A percentile compares a stretch with the other conserved stretches of the same genome.
Evolutionary conservation across 2,329 filamentous ascomycete species (phyloP).

Genomic region (Bipolaris bicolor): DNA sequence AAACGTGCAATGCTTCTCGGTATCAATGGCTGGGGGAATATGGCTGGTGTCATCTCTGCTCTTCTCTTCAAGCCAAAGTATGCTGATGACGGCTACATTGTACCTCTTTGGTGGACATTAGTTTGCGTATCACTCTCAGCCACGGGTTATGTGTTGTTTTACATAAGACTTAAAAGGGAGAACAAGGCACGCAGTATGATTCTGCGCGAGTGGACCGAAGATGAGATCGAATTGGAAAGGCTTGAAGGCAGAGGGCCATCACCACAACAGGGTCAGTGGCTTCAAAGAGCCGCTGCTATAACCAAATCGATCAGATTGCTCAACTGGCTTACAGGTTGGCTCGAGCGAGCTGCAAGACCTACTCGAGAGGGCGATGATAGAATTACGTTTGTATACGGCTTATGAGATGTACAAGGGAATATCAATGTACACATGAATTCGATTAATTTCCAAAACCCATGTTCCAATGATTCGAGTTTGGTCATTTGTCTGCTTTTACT

Average conservation of each 20-base stretch:
- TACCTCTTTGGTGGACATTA: constrained; percentile 53
- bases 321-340: constrained; percentile 30
- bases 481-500: background rate
- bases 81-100: constrained; percentile 47
- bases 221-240: constrained; percentile 47
- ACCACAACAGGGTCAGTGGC: constrained; percentile 35
- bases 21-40: constrained; percentile 62
- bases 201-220: constrained; percentile 48
- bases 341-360: constrained; percentile 44
- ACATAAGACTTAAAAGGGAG: constrained; percentile 45
- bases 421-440: background rate
- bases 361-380: constrained; percentile 54
- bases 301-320: constrained; percentile 23
- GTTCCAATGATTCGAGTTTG: background rate
- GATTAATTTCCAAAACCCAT: too few species aligned
- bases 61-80: constrained; percentile 54
- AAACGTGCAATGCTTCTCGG: constrained; percentile 61
- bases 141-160: constrained; percentile 51
- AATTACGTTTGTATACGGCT: constrained; percentile 54
- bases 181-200: constrained; percentile 45
- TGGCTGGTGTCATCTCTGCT: constrained; percentile 54
- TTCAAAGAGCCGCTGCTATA: constrained; percentile 10
- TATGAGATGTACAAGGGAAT: constrained; percentile 8
- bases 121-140: constrained; percentile 49
- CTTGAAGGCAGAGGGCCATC: constrained; percentile 39